Conservation (phyloP, 2,329 filamentous ascomycete genomes). For the Colletotrichum chrysophilum region DNA sequence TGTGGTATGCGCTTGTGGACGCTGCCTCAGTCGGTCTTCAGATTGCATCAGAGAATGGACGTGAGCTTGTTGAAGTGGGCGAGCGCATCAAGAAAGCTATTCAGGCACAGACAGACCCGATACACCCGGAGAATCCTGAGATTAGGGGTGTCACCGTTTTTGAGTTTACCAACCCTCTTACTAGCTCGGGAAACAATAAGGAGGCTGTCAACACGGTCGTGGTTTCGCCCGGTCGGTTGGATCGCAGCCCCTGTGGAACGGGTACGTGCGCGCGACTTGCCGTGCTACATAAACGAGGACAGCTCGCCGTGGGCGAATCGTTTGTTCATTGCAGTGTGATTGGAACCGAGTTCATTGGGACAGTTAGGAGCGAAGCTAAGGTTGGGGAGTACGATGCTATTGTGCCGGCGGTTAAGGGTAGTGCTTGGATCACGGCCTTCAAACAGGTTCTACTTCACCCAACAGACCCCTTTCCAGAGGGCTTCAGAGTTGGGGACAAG, state of each 20-base stretch:
- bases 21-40: slow-evolving; percentile 38
- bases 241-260: slow-evolving; percentile 52
- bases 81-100: slow-evolving; percentile 46
- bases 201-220: slow-evolving; percentile 44
- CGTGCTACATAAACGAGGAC: slow-evolving; percentile 44
- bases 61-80: slow-evolving; percentile 44
- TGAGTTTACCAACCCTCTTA: slow-evolving; percentile 41
- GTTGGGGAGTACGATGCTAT: slow-evolving; percentile 45
- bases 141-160: slow-evolving; percentile 46
- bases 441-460: slow-evolving; percentile 48
- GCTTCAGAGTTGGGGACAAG: slow-evolving; percentile 23
- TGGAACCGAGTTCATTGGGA: slow-evolving; percentile 36
- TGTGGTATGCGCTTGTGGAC: slow-evolving; percentile 49
- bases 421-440: slow-evolving; percentile 51
- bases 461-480: slow-evolving; percentile 46
- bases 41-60: slow-evolving; percentile 35
- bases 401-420: slow-evolving; percentile 45
- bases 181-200: slow-evolving; percentile 26
- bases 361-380: slow-evolving; percentile 39
- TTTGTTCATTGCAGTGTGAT: slow-evolving; percentile 41
- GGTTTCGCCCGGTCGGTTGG: slow-evolving; percentile 48
- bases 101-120: slow-evolving; percentile 35
- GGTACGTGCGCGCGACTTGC: slow-evolving; percentile 49
- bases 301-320: slow-evolving; percentile 38
- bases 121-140: slow-evolving; percentile 47